phyloP scores from a whole-genome alignment of 1,139 yeast species.

The Arxiozyma heterogenica region DNA sequence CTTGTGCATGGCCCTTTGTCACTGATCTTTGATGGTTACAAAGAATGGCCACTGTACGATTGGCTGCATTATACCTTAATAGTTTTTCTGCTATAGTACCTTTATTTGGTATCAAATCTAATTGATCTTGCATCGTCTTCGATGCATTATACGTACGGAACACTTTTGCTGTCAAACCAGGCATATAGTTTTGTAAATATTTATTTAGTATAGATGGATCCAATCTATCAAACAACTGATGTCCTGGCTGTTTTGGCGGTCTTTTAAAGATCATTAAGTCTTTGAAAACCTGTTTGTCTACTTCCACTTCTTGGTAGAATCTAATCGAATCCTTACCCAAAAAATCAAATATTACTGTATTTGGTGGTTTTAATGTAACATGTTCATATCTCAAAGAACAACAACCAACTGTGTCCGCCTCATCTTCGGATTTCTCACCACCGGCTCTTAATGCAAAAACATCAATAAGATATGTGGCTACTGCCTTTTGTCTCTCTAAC shows the following conservation, averaged over 20 bases:
- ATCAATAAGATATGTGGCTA: conserved; percentile 89
- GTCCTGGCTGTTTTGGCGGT: conserved; percentile 82
- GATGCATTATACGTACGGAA: conserved; percentile 97
- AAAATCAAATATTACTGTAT: conserved; percentile 82
- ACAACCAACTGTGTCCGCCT: conserved; percentile 97
- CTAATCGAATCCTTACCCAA: conserved; percentile 94
- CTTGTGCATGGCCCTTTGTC: conserved; percentile 70
- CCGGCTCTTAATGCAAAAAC: conserved; percentile 97
- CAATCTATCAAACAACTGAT: conserved; percentile 82
- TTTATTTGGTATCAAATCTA: conserved; percentile 70
- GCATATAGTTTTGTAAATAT: conserved; percentile 82
- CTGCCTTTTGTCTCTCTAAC: conserved; percentile 87
- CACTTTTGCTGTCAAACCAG: conserved; percentile 90
- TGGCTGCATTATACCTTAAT: conserved; percentile 85
- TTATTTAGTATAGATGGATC: conserved; percentile 78
- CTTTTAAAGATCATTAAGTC: conserved; percentile 80
- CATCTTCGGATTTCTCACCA: conserved; percentile 95
- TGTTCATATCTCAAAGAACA: conserved; percentile 90
- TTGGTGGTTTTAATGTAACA: conserved; percentile 76
- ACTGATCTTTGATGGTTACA: conserved; percentile 97
- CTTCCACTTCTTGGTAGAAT: conserved; percentile 86
- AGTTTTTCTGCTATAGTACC: conserved; percentile 87
- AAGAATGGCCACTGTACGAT: conserved; percentile 85
- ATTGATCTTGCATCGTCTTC: conserved; percentile 90
- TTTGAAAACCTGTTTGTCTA: conserved; percentile 81